Evolutionary conservation across 495 filamentous ascomycete genomes (phyloP), one percentile per base, ranked within the genome.

Genomic region (Tetracladium marchalianum): DNA sequence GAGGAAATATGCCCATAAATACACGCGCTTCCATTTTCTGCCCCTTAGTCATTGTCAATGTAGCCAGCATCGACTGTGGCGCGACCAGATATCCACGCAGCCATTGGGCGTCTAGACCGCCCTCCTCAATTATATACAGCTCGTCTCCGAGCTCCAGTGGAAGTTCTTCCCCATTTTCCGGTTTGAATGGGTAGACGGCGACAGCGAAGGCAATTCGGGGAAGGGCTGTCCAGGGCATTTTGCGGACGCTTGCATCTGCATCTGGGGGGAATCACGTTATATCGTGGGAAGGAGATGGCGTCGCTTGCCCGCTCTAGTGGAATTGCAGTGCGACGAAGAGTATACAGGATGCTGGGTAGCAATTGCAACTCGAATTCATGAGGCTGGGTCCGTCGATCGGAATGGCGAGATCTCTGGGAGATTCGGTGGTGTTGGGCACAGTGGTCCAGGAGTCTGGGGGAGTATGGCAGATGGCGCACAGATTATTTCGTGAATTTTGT

Each of bases 121-220:
- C 82, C 64, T 95, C 87, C 67, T 98, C 92, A 59, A 98, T 95
- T 46, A 98, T 94, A 66, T 98, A 98, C 43, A 98, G 71, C 64
- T 97, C 92, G 73, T 98, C 92, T 59, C 92, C 92, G 22, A 98
- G 81, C 65, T 98, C 88, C 57, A 98, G 78, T 11, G 92, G 90
- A n/a, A 98, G 80, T 64, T 98, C 92, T 55, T 86, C 86, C 24
- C 90, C 80, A 47, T 79, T 82, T 31, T 84, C 81, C 39, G 92
- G 84, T 47, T 81, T 75, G 67, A 97, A 98, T 27, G 92, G 92
- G 61, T 89, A 90, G 50, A 81, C 85, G 62, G 90, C 90, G 62
- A 98, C 84, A 51, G 90, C 93, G 68, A 96, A 97, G 56, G 89
- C 92, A 70, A 98, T 96, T 56, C 87, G 88, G 65, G 90, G 88